These are phyloP conservation scores for Venturia effusa DNA, from an alignment of 2,329 filamentous ascomycete species.

Conservation along the genomic window DNA sequence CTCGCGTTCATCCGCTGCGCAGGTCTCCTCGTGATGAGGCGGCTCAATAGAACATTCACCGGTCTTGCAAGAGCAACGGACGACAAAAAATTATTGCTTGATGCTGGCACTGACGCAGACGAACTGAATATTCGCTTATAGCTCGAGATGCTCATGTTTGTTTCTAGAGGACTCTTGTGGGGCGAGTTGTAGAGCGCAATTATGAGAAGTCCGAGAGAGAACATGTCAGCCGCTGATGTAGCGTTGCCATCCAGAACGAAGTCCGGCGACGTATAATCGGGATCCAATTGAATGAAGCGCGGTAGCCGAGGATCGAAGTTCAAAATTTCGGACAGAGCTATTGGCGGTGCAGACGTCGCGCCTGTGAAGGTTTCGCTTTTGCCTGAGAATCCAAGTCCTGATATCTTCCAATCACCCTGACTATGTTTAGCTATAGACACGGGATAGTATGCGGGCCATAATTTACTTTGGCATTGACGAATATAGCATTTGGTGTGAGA, in stretches of 20 bases:
- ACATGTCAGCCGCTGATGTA: constrained; percentile 78
- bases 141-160: constrained; percentile 66
- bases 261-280: constrained; percentile 91
- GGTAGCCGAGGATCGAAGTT: constrained; percentile 80
- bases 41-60: constrained; percentile 62
- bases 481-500: constrained; percentile 82
- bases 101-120: constrained; percentile 66
- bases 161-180: constrained; percentile 75
- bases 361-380: constrained; percentile 66
- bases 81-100: constrained; percentile 74
- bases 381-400: constrained; percentile 81
- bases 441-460: constrained; percentile 13
- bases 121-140: constrained; percentile 79
- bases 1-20: constrained; percentile 77
- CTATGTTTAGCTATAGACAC: constrained; percentile 11
- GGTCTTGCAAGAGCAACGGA: constrained; percentile 71
- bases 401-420: constrained; percentile 57
- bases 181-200: constrained; percentile 92
- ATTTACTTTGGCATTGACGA: constrained; percentile 74
- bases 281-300: constrained; percentile 69
- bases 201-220: constrained; percentile 81
- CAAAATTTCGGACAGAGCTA: constrained; percentile 72
- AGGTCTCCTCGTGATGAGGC: constrained; percentile 76
- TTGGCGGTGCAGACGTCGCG: constrained; percentile 63
- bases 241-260: constrained; percentile 88